Percentiles rank a stretch among this genome's conserved stretches.
These are phyloP conservation scores for Helicocarpus griseus DNA, from an alignment of 2,329 filamentous ascomycete genomes.

Conservation along the genomic window DNA sequence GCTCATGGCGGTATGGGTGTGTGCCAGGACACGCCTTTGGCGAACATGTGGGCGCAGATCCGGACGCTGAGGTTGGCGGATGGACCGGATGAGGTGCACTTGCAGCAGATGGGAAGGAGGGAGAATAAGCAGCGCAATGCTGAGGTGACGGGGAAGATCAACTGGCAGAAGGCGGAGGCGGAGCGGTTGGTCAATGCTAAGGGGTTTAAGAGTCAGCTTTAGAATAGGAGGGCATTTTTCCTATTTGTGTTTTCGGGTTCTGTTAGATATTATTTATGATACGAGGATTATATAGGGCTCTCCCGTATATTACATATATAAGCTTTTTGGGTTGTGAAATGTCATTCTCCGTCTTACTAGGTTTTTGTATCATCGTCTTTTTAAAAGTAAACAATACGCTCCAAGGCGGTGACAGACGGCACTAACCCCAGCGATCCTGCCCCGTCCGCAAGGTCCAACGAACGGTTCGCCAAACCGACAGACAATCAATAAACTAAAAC, in stretches of 20 bases:
- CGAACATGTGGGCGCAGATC: slow-evolving; percentile 69
- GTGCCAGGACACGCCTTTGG: slow-evolving; percentile 86
- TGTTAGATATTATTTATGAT: background rate
- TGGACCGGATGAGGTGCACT: slow-evolving; percentile 91
- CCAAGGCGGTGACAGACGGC: background rate
- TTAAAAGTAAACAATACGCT: background rate
- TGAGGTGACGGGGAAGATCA: slow-evolving; percentile 31
- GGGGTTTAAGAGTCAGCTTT: slow-evolving; percentile 20
- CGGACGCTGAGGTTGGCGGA: slow-evolving; percentile 80
- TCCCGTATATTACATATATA: too few species aligned
- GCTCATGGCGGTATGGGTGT: slow-evolving; percentile 85
- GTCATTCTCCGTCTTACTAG: too few species aligned
- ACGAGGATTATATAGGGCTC: too few species aligned
- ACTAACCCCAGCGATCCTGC: background rate
- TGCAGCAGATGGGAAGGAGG: slow-evolving; percentile 49
- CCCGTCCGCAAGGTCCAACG: background rate
- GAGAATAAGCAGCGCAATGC: slow-evolving; percentile 43
- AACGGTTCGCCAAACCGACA: too few species aligned
- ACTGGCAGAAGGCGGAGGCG: slow-evolving; percentile 32
- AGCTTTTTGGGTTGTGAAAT: too few species aligned
- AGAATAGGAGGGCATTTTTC: background rate
- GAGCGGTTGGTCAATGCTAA: slow-evolving; percentile 28
- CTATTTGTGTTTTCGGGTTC: background rate
- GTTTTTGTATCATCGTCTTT: too few species aligned
- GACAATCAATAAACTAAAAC: too few species aligned